Evolutionary conservation across 176 grass and related monocot species (phyloP).

Genomic region (Ananas comosus): DNA sequence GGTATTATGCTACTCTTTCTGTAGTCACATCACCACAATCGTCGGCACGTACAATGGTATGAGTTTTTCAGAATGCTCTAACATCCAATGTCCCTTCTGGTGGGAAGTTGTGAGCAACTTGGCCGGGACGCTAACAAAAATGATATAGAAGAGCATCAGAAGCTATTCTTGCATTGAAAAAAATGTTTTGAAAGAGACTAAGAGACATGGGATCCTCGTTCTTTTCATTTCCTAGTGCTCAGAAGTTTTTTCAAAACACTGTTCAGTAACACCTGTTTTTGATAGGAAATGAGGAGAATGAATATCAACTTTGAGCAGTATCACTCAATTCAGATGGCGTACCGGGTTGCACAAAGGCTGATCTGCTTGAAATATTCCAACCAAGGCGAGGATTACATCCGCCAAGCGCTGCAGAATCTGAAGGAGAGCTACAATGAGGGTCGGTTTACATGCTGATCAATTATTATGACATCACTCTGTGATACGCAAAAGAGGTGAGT

Average conservation of each 20-base stretch:
- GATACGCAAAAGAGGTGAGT: too few relatives aligned
- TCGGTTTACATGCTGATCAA: slow-evolving; percentile 22
- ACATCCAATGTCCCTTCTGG: background rate
- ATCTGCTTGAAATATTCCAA: slow-evolving; percentile 88
- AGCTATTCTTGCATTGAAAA: too few relatives aligned
- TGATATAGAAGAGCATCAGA: too few relatives aligned
- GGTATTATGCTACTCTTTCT: slow-evolving; percentile 25
- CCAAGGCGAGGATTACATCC: slow-evolving; percentile 68
- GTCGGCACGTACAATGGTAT: background rate
- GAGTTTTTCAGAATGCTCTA: background rate
- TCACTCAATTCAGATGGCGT: slow-evolving; percentile 51
- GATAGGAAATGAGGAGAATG: slow-evolving; percentile 74
- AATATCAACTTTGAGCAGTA: slow-evolving; percentile 46
- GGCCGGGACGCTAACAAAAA: too few relatives aligned
- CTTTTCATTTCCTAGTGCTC: background rate
- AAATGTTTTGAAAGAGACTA: background rate
- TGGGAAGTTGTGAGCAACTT: too few relatives aligned
- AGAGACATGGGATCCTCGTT: background rate
- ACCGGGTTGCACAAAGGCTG: slow-evolving; percentile 56
- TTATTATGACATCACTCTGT: too few relatives aligned
- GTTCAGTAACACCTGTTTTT: background rate
- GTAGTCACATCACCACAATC: background rate
- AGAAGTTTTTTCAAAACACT: background rate
- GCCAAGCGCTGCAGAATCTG: slow-evolving; percentile 50
- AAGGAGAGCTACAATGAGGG: slow-evolving; percentile 55